These are phyloP conservation scores for Microbotryum intermedium DNA, from an alignment of 1,284 basidiomycete genomes.

Conservation along the genomic window DNA sequence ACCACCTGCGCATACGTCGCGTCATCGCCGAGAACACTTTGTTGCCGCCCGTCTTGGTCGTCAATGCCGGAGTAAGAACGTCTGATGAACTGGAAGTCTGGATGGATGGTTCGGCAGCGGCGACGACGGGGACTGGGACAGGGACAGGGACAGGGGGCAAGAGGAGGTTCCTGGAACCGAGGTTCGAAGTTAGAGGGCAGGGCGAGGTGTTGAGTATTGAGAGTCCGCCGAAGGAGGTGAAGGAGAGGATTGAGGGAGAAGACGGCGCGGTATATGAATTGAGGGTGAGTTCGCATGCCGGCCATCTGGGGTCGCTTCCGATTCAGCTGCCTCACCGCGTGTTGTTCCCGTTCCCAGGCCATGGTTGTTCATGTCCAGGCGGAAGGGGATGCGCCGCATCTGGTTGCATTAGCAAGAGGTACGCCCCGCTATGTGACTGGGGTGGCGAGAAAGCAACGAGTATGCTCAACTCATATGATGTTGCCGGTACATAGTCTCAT, in stretches of 20 bases:
- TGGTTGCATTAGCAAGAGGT: slow-evolving; percentile 83
- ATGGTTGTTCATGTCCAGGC: slow-evolving; percentile 75
- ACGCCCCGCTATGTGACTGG: slow-evolving; percentile 19
- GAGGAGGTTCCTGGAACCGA: slow-evolving; percentile 36
- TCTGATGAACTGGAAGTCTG: slow-evolving; percentile 69
- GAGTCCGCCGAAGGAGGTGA: slow-evolving; percentile 27
- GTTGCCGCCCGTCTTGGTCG: slow-evolving; percentile 74
- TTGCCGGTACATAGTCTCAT: slow-evolving; percentile 48
- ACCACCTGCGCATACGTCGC: slow-evolving; percentile 63
- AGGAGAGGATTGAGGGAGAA: slow-evolving; percentile 52
- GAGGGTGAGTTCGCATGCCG: slow-evolving; percentile 48
- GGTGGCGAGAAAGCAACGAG: background rate
- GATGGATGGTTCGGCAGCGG: slow-evolving; percentile 53
- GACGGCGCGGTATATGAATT: slow-evolving; percentile 57
- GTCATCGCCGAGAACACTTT: slow-evolving; percentile 47
- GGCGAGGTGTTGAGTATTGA: slow-evolving; percentile 20
- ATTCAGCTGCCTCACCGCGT: background rate
- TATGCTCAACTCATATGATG: background rate
- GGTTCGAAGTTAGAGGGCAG: slow-evolving; percentile 31
- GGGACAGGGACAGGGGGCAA: background rate
- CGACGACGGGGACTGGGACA: background rate
- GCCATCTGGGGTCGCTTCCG: background rate
- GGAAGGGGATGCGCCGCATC: slow-evolving; percentile 68
- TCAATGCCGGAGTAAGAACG: slow-evolving; percentile 75
- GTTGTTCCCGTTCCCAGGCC: slow-evolving; percentile 44